phyloP scores from a whole-genome alignment of 139 green algal genomes.

The Spirogloea muscicola region DNA sequence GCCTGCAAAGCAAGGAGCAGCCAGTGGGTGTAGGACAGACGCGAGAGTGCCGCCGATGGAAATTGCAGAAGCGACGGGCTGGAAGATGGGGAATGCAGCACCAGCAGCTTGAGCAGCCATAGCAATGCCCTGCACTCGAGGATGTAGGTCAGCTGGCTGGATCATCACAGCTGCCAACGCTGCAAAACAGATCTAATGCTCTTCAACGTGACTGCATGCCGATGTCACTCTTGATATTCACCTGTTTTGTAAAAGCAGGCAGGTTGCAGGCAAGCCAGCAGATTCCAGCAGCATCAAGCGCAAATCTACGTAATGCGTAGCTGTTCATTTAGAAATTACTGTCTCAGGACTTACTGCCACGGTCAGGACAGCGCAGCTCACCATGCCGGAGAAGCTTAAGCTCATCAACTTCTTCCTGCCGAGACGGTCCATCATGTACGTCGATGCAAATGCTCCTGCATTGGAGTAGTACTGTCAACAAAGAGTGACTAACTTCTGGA shows the following conservation, averaged over 20 bases:
- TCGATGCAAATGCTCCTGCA: conserved; percentile 11
- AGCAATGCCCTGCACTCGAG: conserved; percentile 1
- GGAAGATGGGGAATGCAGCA: conserved; percentile 56
- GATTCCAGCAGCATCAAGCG: not conserved
- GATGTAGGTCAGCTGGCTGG: not conserved
- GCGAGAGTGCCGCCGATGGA: conserved; percentile 73
- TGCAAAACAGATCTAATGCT: not conserved
- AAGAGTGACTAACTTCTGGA: not conserved
- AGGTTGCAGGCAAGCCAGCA: not conserved
- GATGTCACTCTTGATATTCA: not conserved
- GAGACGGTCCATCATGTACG: conserved; percentile 22
- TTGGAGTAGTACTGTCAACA: not conserved
- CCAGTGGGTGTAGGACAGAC: too few relatives aligned
- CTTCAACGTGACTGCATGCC: not conserved
- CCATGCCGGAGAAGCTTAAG: conserved; percentile 56
- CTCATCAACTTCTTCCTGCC: conserved; percentile 58
- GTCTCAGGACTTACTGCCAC: not conserved
- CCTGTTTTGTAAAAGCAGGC: not conserved
- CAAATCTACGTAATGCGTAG: not conserved
- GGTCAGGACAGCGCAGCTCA: conserved; percentile 61
- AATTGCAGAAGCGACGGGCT: not conserved
- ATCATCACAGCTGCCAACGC: not conserved
- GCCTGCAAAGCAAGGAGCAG: too few relatives aligned
- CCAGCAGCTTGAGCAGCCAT: conserved; percentile 77
- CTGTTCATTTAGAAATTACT: not conserved